A percentile compares a stretch with the other conserved stretches of the same genome.
Evolutionary conservation across 2,329 filamentous ascomycete species (phyloP).

Genomic region (Fusarium liriodendri): DNA sequence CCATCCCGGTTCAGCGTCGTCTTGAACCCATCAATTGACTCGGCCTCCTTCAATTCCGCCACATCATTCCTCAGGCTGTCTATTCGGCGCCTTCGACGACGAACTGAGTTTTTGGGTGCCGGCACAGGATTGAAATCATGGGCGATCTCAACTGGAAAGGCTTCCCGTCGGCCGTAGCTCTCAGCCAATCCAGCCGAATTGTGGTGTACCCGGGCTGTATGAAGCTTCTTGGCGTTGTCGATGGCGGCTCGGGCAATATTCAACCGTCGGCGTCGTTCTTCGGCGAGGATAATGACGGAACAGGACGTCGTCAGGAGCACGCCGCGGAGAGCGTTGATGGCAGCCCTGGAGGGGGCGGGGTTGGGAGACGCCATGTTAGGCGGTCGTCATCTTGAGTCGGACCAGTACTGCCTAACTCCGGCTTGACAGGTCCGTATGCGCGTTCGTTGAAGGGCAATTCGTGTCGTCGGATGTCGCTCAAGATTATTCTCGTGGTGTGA

Average conservation of each 20-base stretch:
- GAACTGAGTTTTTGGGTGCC: slow-evolving; percentile 40
- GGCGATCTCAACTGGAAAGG: slow-evolving; percentile 38
- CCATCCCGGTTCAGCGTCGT: slow-evolving; percentile 2
- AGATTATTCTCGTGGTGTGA: slow-evolving; percentile 37
- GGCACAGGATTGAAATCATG: slow-evolving; percentile 39
- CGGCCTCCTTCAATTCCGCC: background rate
- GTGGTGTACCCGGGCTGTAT: slow-evolving; percentile 50
- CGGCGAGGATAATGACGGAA: slow-evolving; percentile 65
- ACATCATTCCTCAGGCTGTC: slow-evolving; percentile 3
- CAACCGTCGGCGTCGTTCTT: slow-evolving; percentile 67
- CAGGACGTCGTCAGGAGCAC: slow-evolving; percentile 68
- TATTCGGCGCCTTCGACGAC: slow-evolving; percentile 43
- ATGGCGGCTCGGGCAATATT: slow-evolving; percentile 62
- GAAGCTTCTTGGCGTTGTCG: slow-evolving; percentile 64
- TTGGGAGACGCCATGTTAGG: slow-evolving; percentile 58
- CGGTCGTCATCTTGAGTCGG: slow-evolving; percentile 41
- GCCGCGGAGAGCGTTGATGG: slow-evolving; percentile 65
- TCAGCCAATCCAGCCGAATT: slow-evolving; percentile 45
- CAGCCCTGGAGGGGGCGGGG: slow-evolving; percentile 66
- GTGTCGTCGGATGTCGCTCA: slow-evolving; percentile 39
- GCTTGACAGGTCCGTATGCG: slow-evolving; percentile 1
- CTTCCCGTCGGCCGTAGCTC: slow-evolving; percentile 39
- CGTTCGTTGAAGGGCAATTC: slow-evolving; percentile 31
- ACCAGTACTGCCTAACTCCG: slow-evolving; percentile 9
- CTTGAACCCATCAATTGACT: slow-evolving; percentile 16